Evolutionary conservation across 2,329 filamentous ascomycete species (phyloP), one percentile per base, ranked within the genome.

Genomic region (Aureobasidium sp.): DNA sequence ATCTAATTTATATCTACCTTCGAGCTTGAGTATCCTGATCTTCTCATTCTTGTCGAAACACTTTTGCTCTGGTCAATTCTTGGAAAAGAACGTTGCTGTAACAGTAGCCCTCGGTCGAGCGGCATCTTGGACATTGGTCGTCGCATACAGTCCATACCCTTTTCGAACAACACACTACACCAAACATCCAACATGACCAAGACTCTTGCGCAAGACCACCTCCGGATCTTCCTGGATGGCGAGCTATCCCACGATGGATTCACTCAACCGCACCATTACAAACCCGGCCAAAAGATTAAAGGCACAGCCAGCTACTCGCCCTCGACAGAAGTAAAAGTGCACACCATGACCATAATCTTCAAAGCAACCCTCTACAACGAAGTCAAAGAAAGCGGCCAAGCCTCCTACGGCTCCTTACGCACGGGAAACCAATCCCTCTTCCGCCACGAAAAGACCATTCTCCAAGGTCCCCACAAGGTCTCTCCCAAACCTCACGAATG

Each of bases 341-440:
- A 57, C 11, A 25, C 20, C 17, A 57, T 57, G 53, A 57, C 27
- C 6, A 25, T 57, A n/a, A 25, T 57, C 41, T 57, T 57, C 41
- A 57, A 57, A 45, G 37, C 39, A 11, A 57, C 53, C 20, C 53
- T 57, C 27, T 57, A 57, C 39, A 57, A 20, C n/a, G 53, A 36
- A 15, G 20, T 57, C 25, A 25, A 20, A 11, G 41, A 57, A 2
- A 36, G 25, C 6, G 36, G 37, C 11, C 39, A 45, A 34, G 27
- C 27, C 6, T 36, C 17, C 1, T 44, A 57, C 11, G 37, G 53
- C 6, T 57, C 27, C 41, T 29, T 57, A 2, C 53, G 53, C 53
- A 45, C 53, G 0, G 39, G 27, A 5, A 44, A 57, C 39, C 53
- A 57, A n/a, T 36, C n/a, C 39, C 53, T 57, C 12, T 57, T 57